A percentile compares a stretch with the other conserved stretches of the same genome.
phyloP scores from a whole-genome alignment of 805 yeast species.

The Pichia phayaonensis region DNA sequence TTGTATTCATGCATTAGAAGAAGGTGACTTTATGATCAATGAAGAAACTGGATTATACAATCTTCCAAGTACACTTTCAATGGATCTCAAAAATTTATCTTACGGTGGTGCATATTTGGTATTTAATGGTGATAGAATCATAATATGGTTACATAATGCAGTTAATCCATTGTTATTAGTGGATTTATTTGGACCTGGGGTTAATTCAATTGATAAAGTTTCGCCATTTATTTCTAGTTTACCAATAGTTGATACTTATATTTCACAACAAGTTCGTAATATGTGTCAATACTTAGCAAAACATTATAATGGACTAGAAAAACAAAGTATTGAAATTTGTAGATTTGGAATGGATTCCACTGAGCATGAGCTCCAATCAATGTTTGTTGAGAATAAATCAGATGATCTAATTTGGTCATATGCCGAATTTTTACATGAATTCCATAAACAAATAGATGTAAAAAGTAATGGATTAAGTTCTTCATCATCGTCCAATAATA shows the following conservation, averaged over 20 bases:
- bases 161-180: slow-evolving; percentile 59
- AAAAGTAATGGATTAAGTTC: slow-evolving; percentile 29
- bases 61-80: slow-evolving; percentile 44
- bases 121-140: slow-evolving; percentile 56
- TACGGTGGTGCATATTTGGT: slow-evolving; percentile 72
- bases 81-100: slow-evolving; percentile 34
- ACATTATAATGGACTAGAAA: slow-evolving; percentile 30
- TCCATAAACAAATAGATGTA: slow-evolving; percentile 58
- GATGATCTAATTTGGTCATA: slow-evolving; percentile 49
- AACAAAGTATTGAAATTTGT: slow-evolving; percentile 48
- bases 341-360: slow-evolving; percentile 60
- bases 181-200: slow-evolving; percentile 63
- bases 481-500: neutral
- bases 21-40: slow-evolving; percentile 47
- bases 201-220: slow-evolving; percentile 38
- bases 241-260: slow-evolving; percentile 62
- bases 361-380: slow-evolving; percentile 46
- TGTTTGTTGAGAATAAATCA: slow-evolving; percentile 67
- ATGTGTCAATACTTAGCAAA: slow-evolving; percentile 49
- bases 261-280: slow-evolving; percentile 61
- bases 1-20: slow-evolving; percentile 58
- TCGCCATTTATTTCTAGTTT: slow-evolving; percentile 46
- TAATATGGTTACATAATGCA: slow-evolving; percentile 61
- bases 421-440: slow-evolving; percentile 55
- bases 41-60: slow-evolving; percentile 34